Evolutionary conservation across 2,329 filamentous ascomycete genomes (phyloP).

Genomic region (Gremmenia infestans): DNA sequence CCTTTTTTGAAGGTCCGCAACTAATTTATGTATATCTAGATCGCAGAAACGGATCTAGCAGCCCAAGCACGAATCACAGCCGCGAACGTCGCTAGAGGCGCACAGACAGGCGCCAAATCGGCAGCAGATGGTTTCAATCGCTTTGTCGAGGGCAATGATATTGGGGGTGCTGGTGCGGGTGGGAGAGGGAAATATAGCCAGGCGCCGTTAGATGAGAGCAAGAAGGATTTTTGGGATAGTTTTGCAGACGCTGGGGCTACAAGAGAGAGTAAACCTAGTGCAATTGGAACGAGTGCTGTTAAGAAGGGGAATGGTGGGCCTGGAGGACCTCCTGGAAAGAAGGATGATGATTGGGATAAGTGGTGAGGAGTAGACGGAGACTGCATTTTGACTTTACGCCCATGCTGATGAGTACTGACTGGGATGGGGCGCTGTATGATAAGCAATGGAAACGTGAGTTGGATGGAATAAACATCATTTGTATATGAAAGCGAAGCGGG

Average conservation of each 20-base stretch:
- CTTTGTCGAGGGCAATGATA: slow-evolving; percentile 73
- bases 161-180: slow-evolving; percentile 14
- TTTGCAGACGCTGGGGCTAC: slow-evolving; percentile 55
- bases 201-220: slow-evolving; percentile 53
- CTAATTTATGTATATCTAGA: slow-evolving; percentile 41
- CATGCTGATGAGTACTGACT: no score
- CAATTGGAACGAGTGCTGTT: slow-evolving; percentile 28
- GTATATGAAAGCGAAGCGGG: no score
- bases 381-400: no score
- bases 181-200: slow-evolving; percentile 28
- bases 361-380: slow-evolving; percentile 16
- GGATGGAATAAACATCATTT: no score
- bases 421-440: no score
- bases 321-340: slow-evolving; percentile 36
- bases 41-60: slow-evolving; percentile 75
- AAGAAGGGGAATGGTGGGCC: slow-evolving; percentile 25
- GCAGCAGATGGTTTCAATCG: slow-evolving; percentile 77
- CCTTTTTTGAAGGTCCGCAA: slow-evolving; percentile 4
- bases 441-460: no score
- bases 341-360: slow-evolving; percentile 59
- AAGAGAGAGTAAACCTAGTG: slow-evolving; percentile 14
- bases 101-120: slow-evolving; percentile 64
- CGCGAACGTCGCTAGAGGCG: slow-evolving; percentile 60
- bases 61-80: slow-evolving; percentile 58
- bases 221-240: slow-evolving; percentile 87